These are phyloP conservation scores for Zarea fungicola DNA, from an alignment of 2,329 filamentous ascomycete species.

Conservation along the genomic window DNA sequence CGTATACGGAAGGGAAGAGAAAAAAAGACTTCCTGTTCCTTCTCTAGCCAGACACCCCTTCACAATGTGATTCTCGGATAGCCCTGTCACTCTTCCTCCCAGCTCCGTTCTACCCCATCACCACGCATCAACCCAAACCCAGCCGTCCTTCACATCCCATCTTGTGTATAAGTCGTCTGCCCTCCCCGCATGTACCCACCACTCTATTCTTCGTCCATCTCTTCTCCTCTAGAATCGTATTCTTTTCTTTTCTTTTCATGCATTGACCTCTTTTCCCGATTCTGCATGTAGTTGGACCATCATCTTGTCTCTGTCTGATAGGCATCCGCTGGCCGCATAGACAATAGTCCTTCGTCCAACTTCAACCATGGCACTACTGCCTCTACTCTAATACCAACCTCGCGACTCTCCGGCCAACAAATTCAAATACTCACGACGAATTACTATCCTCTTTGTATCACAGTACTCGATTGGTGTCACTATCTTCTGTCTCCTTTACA, in stretches of 20 bases:
- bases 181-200: conserved; percentile 14
- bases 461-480: too few species aligned
- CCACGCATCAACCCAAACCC: conserved; percentile 8
- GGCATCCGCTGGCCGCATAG: background rate
- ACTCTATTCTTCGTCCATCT: conserved; percentile 2
- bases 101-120: background rate
- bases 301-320: conserved; percentile 4
- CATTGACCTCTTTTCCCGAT: background rate
- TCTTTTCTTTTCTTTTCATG: background rate
- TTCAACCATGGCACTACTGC: conserved; percentile 1
- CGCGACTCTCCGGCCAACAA: background rate
- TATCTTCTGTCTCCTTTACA: too few species aligned
- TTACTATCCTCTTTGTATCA: background rate
- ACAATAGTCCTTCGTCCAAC: background rate
- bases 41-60: background rate
- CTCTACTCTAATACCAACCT: background rate
- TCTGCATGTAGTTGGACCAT: background rate
- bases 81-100: background rate
- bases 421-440: background rate
- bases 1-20: background rate
- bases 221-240: background rate
- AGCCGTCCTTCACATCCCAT: conserved; percentile 8
- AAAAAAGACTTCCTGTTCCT: background rate
- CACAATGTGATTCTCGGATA: background rate
- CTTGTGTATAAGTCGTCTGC: conserved; percentile 12